Base-by-base conservation (phyloP, 257 asterid species). In the Jacaranda mimosifolia region DNA sequence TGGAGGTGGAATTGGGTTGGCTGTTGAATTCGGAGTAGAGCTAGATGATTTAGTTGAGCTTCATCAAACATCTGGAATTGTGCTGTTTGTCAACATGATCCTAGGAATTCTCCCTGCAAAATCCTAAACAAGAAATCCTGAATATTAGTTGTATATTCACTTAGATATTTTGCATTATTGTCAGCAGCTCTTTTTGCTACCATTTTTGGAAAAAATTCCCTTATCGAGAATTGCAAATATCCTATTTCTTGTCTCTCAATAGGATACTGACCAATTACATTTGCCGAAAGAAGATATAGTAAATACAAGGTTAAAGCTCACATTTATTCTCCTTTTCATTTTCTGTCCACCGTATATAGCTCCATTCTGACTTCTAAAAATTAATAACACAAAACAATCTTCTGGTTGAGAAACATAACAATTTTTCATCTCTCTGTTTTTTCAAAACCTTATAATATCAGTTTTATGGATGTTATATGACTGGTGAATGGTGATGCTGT, bases 41-140 rank as follows among this genome's bases (percentile, higher is more conserved):
- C 14, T 10, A 48, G 38, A 62, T 60, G 62, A 15, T 35, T 35
- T 48, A 32, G 53, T 74, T 73, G 70, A 60, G 32, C 64, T n/a
- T 49, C 56, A 52, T 75, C 10, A 64, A 19, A 67, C 60, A 75
- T 75, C 56, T 60, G 39, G 49, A 63, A 63, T 49, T 14, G 58
- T 48, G 21, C 12, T 26, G 43, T 46, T 53, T 52, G 56, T 14
- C 9, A 21, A 53, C 10, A 14, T 12, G 43, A 40, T 51, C 48
- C 51, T 51, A 48, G 26, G 45, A 58, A 59, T 43, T 52, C 52
- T 39, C 69, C 15, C 52, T 76, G 10, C 40, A 72, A 68, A 56
- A 42, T 45, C 18, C 6, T 72, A 63, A 55, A 26, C 73, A 52
- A 63, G 53, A 52, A 63, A 53, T 72, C 55, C 17, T 67, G 60